A percentile compares a stretch with the other conserved stretches of the same genome.
phyloP scores from a whole-genome alignment of 75 land plant genomes.

The Azolla pinnata region DNA sequence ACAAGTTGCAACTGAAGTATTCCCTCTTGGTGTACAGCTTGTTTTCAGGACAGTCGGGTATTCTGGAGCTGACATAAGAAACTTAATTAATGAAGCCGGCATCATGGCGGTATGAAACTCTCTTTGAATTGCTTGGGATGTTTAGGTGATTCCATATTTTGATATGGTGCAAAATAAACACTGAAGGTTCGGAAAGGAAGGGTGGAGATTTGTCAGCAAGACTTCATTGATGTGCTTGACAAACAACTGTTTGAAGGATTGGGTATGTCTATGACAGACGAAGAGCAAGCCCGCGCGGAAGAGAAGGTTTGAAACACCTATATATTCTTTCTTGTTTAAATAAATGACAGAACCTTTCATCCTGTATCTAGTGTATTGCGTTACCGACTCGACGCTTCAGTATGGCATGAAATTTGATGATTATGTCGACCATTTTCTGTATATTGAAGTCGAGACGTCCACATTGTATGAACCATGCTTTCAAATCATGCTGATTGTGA shows the following conservation, averaged over 20 bases:
- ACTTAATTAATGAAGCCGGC: constrained; percentile 80
- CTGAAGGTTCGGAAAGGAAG: constrained; percentile 72
- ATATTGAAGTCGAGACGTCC: no score
- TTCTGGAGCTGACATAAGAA: constrained; percentile 91
- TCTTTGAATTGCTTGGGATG: no score
- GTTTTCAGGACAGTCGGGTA: constrained; percentile 89
- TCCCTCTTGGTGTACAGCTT: constrained; percentile 46
- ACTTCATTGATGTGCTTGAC: constrained; percentile 81
- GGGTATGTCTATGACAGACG: constrained; percentile 79
- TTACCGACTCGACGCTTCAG: no score
- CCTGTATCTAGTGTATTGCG: no score
- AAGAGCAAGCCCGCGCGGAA: constrained; percentile 70
- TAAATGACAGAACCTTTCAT: no score
- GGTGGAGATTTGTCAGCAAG: constrained; percentile 58
- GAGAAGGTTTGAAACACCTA: no score
- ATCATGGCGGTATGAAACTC: constrained; percentile 75
- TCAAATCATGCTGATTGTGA: no score
- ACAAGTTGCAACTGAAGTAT: background rate
- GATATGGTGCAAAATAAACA: background rate
- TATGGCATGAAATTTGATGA: no score
- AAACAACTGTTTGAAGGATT: constrained; percentile 89
- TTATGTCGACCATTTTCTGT: no score
- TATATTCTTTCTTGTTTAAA: no score
- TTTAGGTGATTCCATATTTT: no score
- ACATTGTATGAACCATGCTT: no score